Evolutionary conservation across 441 rosid species (phyloP).

Genomic region (Bocquillonia castaneifolia): DNA sequence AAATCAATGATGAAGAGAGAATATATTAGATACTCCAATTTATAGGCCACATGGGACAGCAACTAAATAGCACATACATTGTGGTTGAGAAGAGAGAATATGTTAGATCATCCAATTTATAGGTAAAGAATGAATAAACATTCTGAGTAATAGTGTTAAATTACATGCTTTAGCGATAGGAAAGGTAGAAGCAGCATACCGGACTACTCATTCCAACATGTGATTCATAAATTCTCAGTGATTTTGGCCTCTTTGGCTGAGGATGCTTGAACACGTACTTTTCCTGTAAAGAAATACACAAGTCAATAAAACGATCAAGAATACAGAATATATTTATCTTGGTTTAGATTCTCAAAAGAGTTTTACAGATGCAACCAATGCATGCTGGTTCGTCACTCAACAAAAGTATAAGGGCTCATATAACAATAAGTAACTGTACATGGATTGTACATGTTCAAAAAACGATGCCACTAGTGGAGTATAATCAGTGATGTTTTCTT

Average conservation of each 20-base stretch:
- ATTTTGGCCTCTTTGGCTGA: constrained; percentile 79
- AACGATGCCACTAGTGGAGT: neutral
- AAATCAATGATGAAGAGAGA: no score
- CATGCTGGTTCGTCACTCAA: constrained; percentile 4
- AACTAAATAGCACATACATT: no score
- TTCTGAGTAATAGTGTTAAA: neutral
- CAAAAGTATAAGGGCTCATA: neutral
- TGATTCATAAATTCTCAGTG: constrained; percentile 90
- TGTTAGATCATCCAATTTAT: no score
- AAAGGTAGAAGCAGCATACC: constrained; percentile 43
- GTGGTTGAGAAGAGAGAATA: no score
- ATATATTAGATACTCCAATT: no score
- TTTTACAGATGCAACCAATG: constrained; percentile 8
- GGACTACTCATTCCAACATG: constrained; percentile 99
- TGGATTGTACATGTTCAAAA: neutral
- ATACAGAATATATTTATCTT: neutral
- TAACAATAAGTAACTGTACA: neutral
- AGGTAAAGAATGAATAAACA: neutral
- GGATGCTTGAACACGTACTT: constrained; percentile 77
- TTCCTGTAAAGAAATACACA: constrained; percentile 49
- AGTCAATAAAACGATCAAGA: constrained; percentile 14
- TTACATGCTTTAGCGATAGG: constrained; percentile 19
- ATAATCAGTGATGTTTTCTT: neutral
- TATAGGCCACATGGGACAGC: no score
- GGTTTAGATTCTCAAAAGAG: neutral